Percentiles rank a stretch among this genome's conserved stretches.
These are phyloP conservation scores for Avena sativa DNA, from an alignment of 176 grass and related monocot genomes.

Conservation along the genomic window DNA sequence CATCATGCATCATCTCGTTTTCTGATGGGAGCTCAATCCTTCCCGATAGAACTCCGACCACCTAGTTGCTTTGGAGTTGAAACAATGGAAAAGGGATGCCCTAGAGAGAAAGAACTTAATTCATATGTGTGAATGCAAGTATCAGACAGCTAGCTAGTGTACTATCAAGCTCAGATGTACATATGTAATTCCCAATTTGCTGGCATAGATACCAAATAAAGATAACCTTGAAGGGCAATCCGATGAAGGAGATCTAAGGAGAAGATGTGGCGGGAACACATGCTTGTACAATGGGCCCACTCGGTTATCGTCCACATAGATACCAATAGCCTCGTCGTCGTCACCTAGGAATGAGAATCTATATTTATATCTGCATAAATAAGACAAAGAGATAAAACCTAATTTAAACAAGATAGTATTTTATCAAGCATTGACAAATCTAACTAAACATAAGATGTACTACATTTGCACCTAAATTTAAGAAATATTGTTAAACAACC, in stretches of 20 bases:
- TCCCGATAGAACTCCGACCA: not conserved
- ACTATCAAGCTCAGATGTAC: not conserved
- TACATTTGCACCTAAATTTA: no score
- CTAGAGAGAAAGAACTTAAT: not conserved
- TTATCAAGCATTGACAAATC: no score
- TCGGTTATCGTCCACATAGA: constrained; percentile 63
- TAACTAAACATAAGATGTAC: no score
- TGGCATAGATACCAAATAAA: not conserved
- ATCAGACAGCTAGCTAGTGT: not conserved
- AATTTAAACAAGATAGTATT: not conserved
- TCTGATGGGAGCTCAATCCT: not conserved
- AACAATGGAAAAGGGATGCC: not conserved
- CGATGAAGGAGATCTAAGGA: constrained; percentile 67
- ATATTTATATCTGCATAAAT: constrained; percentile 55
- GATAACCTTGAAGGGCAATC: constrained; percentile 64
- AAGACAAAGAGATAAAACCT: not conserved
- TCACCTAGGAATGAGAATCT: constrained; percentile 54
- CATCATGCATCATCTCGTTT: not conserved
- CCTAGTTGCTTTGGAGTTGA: constrained; percentile 14
- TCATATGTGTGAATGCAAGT: not conserved
- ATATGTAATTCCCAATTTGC: no score
- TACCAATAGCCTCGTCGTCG: constrained; percentile 22
- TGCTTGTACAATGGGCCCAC: constrained; percentile 74
- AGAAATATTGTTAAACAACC: no score
- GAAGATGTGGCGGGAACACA: constrained; percentile 55